These are phyloP conservation scores for Kalanchoe fedtschenkoi DNA, from an alignment of 164 flowering plant genomes.

Conservation along the genomic window DNA sequence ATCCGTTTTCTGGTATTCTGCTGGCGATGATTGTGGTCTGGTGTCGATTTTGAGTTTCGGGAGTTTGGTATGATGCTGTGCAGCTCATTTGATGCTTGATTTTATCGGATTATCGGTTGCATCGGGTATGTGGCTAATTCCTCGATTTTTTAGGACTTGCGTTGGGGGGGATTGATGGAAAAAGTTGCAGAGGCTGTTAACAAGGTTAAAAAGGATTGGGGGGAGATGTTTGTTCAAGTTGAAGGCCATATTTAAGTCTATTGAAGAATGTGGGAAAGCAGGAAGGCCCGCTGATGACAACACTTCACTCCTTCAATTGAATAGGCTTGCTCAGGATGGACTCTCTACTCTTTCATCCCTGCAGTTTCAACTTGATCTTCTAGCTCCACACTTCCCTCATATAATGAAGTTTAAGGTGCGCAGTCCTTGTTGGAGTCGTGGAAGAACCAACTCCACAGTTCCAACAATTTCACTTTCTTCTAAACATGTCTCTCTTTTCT, in stretches of 20 bases:
- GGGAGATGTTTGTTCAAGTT: slow-evolving; percentile 33
- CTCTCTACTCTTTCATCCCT: slow-evolving; percentile 46
- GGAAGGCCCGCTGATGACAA: slow-evolving; percentile 21
- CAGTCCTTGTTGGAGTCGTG: slow-evolving; percentile 44
- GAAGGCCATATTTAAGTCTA: slow-evolving; percentile 41
- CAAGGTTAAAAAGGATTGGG: slow-evolving; percentile 62
- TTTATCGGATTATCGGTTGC: not conserved
- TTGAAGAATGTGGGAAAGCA: slow-evolving; percentile 50
- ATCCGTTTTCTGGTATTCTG: not conserved
- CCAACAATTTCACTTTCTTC: not conserved
- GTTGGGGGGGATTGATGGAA: slow-evolving; percentile 33
- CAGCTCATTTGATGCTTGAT: slow-evolving; percentile 31
- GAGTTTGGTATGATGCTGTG: slow-evolving; percentile 13
- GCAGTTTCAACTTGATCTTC: slow-evolving; percentile 72
- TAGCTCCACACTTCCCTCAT: slow-evolving; percentile 65
- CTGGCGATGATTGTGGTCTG: not conserved
- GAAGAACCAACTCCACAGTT: slow-evolving; percentile 58
- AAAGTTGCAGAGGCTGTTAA: slow-evolving; percentile 64
- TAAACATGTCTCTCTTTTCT: not conserved
- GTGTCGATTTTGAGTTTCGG: not conserved
- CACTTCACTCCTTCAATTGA: slow-evolving; percentile 65
- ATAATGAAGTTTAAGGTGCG: slow-evolving; percentile 47
- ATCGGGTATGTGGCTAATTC: not conserved
- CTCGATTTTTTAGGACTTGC: not conserved
- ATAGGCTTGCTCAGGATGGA: slow-evolving; percentile 78